Base-by-base conservation (phyloP, 371 early-diverging fungal species). In the Mortierella sp. region DNA sequence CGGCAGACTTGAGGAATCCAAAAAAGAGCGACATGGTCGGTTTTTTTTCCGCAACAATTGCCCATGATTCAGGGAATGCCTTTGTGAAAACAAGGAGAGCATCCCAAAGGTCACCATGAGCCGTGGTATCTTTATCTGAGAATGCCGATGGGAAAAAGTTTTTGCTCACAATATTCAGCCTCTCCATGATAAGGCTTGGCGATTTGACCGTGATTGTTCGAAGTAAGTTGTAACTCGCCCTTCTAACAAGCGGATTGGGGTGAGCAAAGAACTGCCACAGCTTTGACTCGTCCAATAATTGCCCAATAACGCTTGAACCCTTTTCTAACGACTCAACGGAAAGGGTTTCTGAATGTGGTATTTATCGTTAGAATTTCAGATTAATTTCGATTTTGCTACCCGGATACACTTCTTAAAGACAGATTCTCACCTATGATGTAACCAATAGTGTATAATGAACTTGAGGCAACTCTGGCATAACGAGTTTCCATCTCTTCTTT, bases 11-110 rank as follows among this genome's bases (percentile, higher is more conserved):
- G 65, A 96, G 75, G 71, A 91, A 93, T n/a, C 83, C 74, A 35
- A 85, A 87, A 12, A 96, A 82, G 65, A 92, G 88, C 2, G 88
- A 83, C 40, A 92, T 75, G 5, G 87, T 76, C 6, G 93, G 89
- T 60, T 93, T 93, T 83, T 93, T 92, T 28, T 85, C 84, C 12
- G 87, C 88, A 26, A 57, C 8, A 6, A 89, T 70, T 2, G 83
- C 55, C 96, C 96, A 95, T 6, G 90, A 72, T 9, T 84, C 67
- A 13, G 95, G 95, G 61, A 88, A 89, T 3, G 85, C 87, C 85
- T 86, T 93, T 8, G 87, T 93, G 80, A 84, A 84, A 31, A 91
- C 85, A 61, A 86, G 78, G 61, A 85, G 72, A 23, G 91, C 84
- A 57, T 92, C 91, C 90, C 92, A 91, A 70, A 93, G 76, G 3